Conservation (phyloP, 2,329 filamentous ascomycete species). For the Rhinocladiella similis region DNA sequence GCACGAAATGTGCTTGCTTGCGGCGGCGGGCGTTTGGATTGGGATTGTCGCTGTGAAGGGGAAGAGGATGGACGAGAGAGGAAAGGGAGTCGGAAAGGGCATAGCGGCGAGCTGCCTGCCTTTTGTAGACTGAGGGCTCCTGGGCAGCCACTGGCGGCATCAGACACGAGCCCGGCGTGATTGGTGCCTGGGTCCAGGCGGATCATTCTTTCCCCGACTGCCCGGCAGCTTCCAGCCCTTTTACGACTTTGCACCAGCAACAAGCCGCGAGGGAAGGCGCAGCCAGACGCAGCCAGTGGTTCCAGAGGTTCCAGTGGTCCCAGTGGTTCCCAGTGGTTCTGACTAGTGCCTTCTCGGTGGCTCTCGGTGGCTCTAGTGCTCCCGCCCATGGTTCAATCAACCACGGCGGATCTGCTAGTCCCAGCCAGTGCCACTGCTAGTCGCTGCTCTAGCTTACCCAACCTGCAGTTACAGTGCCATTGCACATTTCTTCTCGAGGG, state of each 20-base stretch:
- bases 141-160: conserved; percentile 14
- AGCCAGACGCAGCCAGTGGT: not conserved
- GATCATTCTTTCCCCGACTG: conserved; percentile 26
- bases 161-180: not conserved
- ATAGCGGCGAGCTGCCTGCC: conserved; percentile 27
- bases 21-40: not conserved
- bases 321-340: no score
- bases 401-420: not conserved
- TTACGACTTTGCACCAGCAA: no score
- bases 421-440: conserved; percentile 3
- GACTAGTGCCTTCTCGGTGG: no score
- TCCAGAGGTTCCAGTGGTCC: not conserved
- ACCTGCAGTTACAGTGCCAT: not conserved
- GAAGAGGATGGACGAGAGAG: conserved; percentile 25
- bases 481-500: no score
- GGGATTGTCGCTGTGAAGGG: conserved; percentile 1
- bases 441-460: conserved; percentile 1
- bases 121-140: conserved; percentile 26
- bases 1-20: not conserved
- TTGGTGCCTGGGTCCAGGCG: conserved; percentile 8
- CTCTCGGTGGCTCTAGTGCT: no score
- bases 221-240: conserved; percentile 2
- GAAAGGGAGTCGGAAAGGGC: conserved; percentile 29
- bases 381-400: conserved; percentile 1
- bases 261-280: not conserved